Evolutionary conservation across 2,329 filamentous ascomycete species (phyloP), one percentile per base, ranked within the genome.

Genomic region (Falciphora oryzae): DNA sequence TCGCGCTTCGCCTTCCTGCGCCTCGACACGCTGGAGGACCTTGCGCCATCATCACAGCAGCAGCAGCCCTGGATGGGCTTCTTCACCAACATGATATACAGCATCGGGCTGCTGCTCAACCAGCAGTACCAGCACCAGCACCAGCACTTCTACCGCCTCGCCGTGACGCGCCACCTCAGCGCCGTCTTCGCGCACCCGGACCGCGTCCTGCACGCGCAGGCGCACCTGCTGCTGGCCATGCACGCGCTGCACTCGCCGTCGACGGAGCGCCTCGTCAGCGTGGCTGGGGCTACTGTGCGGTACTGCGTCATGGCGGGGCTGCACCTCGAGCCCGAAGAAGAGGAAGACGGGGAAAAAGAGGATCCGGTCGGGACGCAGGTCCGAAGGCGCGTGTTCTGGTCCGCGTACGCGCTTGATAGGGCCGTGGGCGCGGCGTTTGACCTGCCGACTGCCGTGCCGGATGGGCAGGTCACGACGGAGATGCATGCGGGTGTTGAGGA

Each of bases 311-410:
- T 70, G 65, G 62, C 67, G 4, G 71, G 72, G 61, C 67, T 74
- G 4, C 71, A 74, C 61, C 66, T 71, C 11, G 68, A 63, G 18
- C 29, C 50, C 11, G 61, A 44, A 13, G 70, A 69, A 18, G 66
- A 68, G 1, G 73, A 73, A 61, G 66, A 67, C 0, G 59, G 62
- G 11, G 61, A 31, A 6, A 28, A 28, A 14, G 27, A n/a, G 16
- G 50, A 18, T 13, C 7, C 3, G 2, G 22, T 14, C 22, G 25
- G 68, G 59, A 65, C 70, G 3, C 73, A 74, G 62, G 44, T 69
- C 13, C 69, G 71, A 5, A 69, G 73, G 2, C 66, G 73, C 22
- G 68, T 72, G 28, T 75, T 74, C 65, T 74, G 73, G 73, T 73
- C 69, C 16, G 72, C 72, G 2, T 74, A 74, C 58, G 67, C 65